phyloP scores from a whole-genome alignment of 208 protist species.

The Crithidia expoeki region DNA sequence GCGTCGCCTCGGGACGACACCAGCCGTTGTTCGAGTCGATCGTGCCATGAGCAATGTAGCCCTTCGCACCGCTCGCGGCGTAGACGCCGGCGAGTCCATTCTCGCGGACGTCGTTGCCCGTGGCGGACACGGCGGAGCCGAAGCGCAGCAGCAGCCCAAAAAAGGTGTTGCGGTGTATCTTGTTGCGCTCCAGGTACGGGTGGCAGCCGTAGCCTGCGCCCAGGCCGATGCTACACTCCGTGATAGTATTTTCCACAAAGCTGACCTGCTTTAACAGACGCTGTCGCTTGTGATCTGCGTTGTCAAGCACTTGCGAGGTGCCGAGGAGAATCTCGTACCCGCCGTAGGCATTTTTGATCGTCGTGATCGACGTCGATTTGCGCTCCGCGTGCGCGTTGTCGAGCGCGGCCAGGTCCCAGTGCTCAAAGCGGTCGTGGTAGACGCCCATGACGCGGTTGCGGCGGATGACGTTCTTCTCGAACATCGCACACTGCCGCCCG shows the following conservation, averaged over 20 bases:
- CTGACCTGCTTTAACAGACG: constrained; percentile 68
- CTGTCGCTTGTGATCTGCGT: constrained; percentile 50
- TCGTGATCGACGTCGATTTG: constrained; percentile 10
- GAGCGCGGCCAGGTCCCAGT: constrained; percentile 52
- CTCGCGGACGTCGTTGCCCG: constrained; percentile 55
- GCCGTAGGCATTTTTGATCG: constrained; percentile 60
- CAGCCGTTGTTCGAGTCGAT: constrained; percentile 80
- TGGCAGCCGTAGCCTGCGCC: constrained; percentile 71
- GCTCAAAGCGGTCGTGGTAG: constrained; percentile 79
- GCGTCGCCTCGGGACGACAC: constrained; percentile 45
- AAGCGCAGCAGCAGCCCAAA: constrained; percentile 83
- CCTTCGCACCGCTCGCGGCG: constrained; percentile 65
- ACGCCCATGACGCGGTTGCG: constrained; percentile 84
- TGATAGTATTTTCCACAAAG: constrained; percentile 78
- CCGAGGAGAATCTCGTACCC: constrained; percentile 61
- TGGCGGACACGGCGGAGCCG: constrained; percentile 63
- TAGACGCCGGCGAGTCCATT: constrained; percentile 85
- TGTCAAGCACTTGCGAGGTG: constrained; percentile 51
- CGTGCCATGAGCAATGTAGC: constrained; percentile 46
- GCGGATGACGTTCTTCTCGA: constrained; percentile 66
- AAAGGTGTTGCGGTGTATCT: constrained; percentile 77
- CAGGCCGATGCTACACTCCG: constrained; percentile 74
- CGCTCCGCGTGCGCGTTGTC: constrained; percentile 26
- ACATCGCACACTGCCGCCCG: constrained; percentile 53
- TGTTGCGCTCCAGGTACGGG: constrained; percentile 73